phyloP scores from a whole-genome alignment of 352 stramenopile genomes.

The Pythium grandisporangium region DNA sequence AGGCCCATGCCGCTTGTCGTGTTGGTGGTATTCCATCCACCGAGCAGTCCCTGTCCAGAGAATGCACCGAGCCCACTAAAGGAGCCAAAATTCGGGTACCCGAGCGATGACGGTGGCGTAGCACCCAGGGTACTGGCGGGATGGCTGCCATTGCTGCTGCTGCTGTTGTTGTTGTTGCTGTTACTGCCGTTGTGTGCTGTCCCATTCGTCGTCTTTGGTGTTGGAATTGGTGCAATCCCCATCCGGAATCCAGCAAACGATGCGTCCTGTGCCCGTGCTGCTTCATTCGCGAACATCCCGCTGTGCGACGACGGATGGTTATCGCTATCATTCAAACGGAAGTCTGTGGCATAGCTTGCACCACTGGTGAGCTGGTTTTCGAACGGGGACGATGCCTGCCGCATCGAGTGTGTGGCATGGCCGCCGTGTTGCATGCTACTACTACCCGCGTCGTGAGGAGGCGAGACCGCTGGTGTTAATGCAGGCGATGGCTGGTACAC shows the following conservation, averaged over 20 bases:
- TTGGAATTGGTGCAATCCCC: not conserved
- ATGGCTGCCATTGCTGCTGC: conserved; percentile 1
- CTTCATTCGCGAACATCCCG: not conserved
- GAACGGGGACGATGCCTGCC: conserved; percentile 24
- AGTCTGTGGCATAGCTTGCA: conserved; percentile 9
- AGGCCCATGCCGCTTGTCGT: not conserved
- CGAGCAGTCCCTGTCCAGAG: conserved; percentile 23
- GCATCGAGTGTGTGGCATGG: conserved; percentile 3
- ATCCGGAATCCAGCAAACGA: conserved; percentile 11
- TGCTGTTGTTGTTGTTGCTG: conserved; percentile 9
- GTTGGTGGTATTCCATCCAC: conserved; percentile 39
- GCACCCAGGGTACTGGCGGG: no score
- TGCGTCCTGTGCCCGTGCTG: conserved; percentile 5
- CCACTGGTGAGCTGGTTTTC: no score
- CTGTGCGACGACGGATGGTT: conserved; percentile 10
- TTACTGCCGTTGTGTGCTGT: conserved; percentile 3
- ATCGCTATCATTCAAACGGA: not conserved
- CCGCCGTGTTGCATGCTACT: no score
- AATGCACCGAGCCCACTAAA: conserved; percentile 34
- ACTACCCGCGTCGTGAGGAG: no score
- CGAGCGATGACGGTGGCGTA: conserved; percentile 35
- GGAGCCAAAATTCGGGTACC: conserved; percentile 55
- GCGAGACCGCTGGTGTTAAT: conserved; percentile 14
- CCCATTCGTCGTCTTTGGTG: no score
- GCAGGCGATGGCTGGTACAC: conserved; percentile 62